Conservation (phyloP, 192 early-diverging fungal genomes). For the Borealophlyctis nickersoniae region DNA sequence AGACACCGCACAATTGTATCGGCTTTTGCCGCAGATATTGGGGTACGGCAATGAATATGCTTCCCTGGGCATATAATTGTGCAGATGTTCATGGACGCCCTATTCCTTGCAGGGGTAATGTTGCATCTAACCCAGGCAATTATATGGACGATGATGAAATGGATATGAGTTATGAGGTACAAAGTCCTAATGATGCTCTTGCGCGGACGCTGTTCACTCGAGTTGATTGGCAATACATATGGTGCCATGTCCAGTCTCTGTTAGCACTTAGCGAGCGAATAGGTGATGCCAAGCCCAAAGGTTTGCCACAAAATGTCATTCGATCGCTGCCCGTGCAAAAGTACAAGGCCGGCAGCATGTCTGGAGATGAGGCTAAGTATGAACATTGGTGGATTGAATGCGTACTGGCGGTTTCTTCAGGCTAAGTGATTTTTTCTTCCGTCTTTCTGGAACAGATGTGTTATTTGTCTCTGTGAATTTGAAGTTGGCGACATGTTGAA, state of each 20-base stretch:
- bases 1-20: too few species aligned
- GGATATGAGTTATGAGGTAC: slow-evolving; percentile 21
- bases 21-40: background rate
- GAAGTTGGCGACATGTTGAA: slow-evolving; percentile 20
- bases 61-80: too few species aligned
- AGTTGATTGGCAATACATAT: too few species aligned
- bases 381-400: too few species aligned
- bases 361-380: slow-evolving; percentile 6
- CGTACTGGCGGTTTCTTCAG: too few species aligned
- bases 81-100: too few species aligned
- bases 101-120: too few species aligned
- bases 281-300: slow-evolving; percentile 23
- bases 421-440: too few species aligned
- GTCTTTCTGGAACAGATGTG: slow-evolving; percentile 17
- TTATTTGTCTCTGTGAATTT: slow-evolving; percentile 19
- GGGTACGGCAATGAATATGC: background rate
- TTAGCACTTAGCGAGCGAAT: slow-evolving; percentile 22
- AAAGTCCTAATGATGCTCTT: too few species aligned
- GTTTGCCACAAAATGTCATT: background rate
- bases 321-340: background rate
- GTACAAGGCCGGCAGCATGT: slow-evolving; percentile 10
- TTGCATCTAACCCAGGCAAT: slow-evolving; percentile 12
- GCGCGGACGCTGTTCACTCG: too few species aligned
- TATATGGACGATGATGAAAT: slow-evolving; percentile 20
- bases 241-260: slow-evolving; percentile 2